Evolutionary conservation across 805 yeast genomes (phyloP), one percentile per base, ranked within the genome.

Genomic region (Suhomyces sp.): DNA sequence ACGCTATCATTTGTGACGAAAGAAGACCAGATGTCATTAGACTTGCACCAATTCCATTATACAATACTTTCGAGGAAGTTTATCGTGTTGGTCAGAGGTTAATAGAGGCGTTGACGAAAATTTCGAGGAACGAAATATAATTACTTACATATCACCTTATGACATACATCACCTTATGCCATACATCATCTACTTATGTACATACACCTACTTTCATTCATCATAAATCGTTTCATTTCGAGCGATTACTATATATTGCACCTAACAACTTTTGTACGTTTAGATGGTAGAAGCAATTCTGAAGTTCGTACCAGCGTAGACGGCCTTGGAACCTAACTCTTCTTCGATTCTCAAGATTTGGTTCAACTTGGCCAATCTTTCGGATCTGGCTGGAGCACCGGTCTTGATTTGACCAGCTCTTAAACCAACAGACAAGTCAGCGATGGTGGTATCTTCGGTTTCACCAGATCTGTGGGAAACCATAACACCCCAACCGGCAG

Each of bases 401-500:
- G 97, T 87, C 90, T 91, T 91, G 74, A 91, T 86, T 80, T 91
- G 98, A 69, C 97, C 98, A 53, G 95, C 60, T 83, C 97, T 88
- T 70, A 91, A 80, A 79, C 98, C 98, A 59, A 93, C 98, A 60
- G 88, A 77, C 67, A 91, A 80, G 74, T 91, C 98, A 63, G 98
- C 98, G 70, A 91, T 91, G 77, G 87, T 83, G 61, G 95, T 83
- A 75, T 93, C 98, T 78, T 93, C 98, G 54, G 97, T 90, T 81
- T 91, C 98, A 77, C 98, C 98, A 58, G 97, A 90, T 83, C 98
- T 88, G 88, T 91, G 98, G 62, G 97, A 90, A 60, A 93, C 98
- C 97, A 91, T 90, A 65, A 90, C 96, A 79, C 97, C 97, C 98
- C 98, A 91, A 65, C 88, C 88, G 50, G 96, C 97, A 50, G 80